Evolutionary conservation across 2,329 filamentous ascomycete species (phyloP).

Genomic region (Colletotrichum gigasporum): DNA sequence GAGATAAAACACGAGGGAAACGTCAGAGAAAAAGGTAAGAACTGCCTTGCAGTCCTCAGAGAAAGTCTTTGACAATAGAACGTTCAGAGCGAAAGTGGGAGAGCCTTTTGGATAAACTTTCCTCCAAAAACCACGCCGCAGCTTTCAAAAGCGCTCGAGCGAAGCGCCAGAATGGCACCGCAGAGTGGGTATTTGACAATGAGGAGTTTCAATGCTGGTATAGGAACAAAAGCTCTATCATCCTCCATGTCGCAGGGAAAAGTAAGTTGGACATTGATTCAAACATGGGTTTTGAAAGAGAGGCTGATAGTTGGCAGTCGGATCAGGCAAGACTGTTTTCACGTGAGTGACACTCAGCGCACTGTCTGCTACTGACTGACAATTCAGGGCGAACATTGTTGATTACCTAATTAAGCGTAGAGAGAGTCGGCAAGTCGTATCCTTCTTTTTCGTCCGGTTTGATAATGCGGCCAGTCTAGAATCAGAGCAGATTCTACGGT

Average conservation of each 20-base stretch:
- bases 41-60: too few species aligned
- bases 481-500: fast-evolving
- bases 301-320: too few species aligned
- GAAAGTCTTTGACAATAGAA: too few species aligned
- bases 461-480: fast-evolving
- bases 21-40: not conserved
- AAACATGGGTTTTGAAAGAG: too few species aligned
- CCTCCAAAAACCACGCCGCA: fast-evolving
- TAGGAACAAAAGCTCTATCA: too few species aligned
- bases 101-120: not conserved
- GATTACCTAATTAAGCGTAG: not conserved
- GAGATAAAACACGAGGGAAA: not conserved
- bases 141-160: fast-evolving
- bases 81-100: not conserved
- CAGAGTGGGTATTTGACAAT: not conserved
- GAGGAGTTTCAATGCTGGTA: too few species aligned
- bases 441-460: not conserved
- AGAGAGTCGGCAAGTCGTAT: fast-evolving
- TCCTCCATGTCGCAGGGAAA: not conserved
- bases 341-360: too few species aligned
- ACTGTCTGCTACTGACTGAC: too few species aligned
- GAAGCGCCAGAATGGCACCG: fast-evolving
- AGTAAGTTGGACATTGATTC: too few species aligned
- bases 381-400: fast-evolving
- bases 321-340: not conserved